phyloP scores from a whole-genome alignment of 2,329 filamentous ascomycete genomes.

The Ceratocystis colombiana region DNA sequence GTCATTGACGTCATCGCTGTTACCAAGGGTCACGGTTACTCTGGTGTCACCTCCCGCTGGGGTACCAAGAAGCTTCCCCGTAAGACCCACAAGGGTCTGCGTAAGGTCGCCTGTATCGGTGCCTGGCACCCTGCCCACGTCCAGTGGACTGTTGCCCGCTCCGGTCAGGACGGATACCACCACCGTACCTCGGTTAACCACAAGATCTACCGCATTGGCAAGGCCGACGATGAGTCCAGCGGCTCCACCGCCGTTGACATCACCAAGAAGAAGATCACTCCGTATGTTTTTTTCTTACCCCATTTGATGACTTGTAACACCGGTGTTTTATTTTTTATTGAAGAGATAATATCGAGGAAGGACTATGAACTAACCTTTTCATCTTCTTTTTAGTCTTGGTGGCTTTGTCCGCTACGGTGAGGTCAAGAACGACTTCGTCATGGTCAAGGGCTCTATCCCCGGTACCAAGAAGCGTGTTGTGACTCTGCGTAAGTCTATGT shows the following conservation, averaged over 20 bases:
- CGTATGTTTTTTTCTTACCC: constrained; percentile 55
- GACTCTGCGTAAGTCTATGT: constrained; percentile 98
- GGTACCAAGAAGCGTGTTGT: constrained; percentile 99
- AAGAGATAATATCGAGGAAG: no score
- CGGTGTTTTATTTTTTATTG: no score
- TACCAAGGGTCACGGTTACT: constrained; percentile 99
- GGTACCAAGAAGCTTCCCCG: constrained; percentile 99
- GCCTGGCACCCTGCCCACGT: constrained; percentile 99
- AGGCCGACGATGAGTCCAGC: constrained; percentile 81
- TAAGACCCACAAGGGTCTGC: constrained; percentile 99
- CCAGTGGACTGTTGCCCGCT: constrained; percentile 99
- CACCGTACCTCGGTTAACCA: constrained; percentile 99
- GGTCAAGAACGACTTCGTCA: constrained; percentile 97
- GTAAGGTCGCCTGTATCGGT: constrained; percentile 99
- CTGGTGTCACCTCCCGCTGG: constrained; percentile 95
- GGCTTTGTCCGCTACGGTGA: constrained; percentile 99
- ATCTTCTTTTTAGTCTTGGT: constrained; percentile 58
- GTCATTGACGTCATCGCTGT: constrained; percentile 96
- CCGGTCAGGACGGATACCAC: constrained; percentile 99
- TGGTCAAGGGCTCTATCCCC: constrained; percentile 95
- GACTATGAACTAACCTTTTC: constrained; percentile 31
- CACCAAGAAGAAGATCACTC: constrained; percentile 99
- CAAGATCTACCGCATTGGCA: constrained; percentile 99
- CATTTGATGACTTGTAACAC: no score
- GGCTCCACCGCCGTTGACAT: constrained; percentile 91